Evolutionary conservation across 1,139 yeast genomes (phyloP).

Genomic region (Kazachstania sp.): DNA sequence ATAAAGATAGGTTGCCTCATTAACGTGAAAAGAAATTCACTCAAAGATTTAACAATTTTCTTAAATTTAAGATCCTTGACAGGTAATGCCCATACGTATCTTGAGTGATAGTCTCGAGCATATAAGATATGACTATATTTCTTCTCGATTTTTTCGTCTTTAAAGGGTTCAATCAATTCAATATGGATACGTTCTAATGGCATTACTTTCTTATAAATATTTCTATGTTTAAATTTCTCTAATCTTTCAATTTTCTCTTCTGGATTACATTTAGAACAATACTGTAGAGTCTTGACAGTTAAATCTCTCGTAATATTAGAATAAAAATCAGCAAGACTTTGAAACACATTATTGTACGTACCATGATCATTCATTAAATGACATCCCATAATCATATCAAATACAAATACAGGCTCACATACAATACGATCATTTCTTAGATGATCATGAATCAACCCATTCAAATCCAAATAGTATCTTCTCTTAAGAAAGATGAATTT

Average conservation of each 20-base stretch:
- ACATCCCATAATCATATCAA: slow-evolving; percentile 23
- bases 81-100: slow-evolving; percentile 27
- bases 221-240: slow-evolving; percentile 14
- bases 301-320: slow-evolving; percentile 25
- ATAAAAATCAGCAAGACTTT: slow-evolving; percentile 15
- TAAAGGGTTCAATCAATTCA: slow-evolving; percentile 25
- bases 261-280: slow-evolving; percentile 27
- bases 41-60: slow-evolving; percentile 15
- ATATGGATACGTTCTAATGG: slow-evolving; percentile 29
- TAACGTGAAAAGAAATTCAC: slow-evolving; percentile 17
- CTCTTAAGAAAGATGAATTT: slow-evolving; percentile 19
- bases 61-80: slow-evolving; percentile 21
- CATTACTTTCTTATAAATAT: slow-evolving; percentile 17
- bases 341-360: slow-evolving; percentile 14
- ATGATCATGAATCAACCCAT: slow-evolving; percentile 22
- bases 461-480: slow-evolving; percentile 19
- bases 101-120: slow-evolving; percentile 26
- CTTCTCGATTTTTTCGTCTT: slow-evolving; percentile 18
- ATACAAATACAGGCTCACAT: slow-evolving; percentile 26
- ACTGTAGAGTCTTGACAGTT: slow-evolving; percentile 15
- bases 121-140: slow-evolving; percentile 24
- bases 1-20: slow-evolving; percentile 25
- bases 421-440: slow-evolving; percentile 21
- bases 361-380: slow-evolving; percentile 28
- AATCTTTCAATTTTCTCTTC: slow-evolving; percentile 10